Conservation (phyloP, 164 flowering plant genomes). For the Brasenia schreberi region DNA sequence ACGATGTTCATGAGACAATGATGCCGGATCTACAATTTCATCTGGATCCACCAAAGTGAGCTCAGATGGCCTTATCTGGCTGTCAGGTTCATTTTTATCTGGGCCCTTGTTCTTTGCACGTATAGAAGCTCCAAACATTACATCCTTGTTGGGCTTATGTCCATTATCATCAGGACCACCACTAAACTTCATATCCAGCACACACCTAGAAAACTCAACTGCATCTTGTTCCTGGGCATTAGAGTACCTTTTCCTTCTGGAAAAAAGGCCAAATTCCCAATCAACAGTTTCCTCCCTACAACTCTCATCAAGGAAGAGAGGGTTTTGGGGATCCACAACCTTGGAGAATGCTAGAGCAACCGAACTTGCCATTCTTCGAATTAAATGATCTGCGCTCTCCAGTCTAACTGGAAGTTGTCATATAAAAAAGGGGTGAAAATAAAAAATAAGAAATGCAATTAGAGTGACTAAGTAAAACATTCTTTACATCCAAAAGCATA, state of each 20-base stretch:
- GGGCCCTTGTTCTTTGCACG: slow-evolving; percentile 1
- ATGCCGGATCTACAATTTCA: slow-evolving; percentile 78
- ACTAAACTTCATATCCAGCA: slow-evolving; percentile 12
- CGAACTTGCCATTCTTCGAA: slow-evolving; percentile 80
- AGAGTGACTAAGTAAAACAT: background rate
- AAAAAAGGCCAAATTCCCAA: slow-evolving; percentile 73
- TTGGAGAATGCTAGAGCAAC: slow-evolving; percentile 81
- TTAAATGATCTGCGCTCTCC: slow-evolving; percentile 58
- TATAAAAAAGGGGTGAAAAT: background rate
- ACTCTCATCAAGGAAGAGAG: slow-evolving; percentile 85
- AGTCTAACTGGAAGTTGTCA: slow-evolving; percentile 60
- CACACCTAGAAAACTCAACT: slow-evolving; percentile 2
- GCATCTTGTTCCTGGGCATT: background rate
- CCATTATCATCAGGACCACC: slow-evolving; percentile 9
- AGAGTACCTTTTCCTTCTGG: background rate
- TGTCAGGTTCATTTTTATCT: background rate
- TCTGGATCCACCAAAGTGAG: slow-evolving; percentile 54
- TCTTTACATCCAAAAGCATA: background rate
- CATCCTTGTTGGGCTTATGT: background rate
- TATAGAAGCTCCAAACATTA: slow-evolving; percentile 11
- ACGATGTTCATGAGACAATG: slow-evolving; percentile 21
- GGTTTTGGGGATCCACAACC: slow-evolving; percentile 86
- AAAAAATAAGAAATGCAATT: slow-evolving; percentile 3
- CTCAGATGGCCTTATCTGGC: slow-evolving; percentile 12
- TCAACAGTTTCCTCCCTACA: slow-evolving; percentile 47